Percentiles rank a stretch among this genome's conserved stretches.
phyloP scores from a whole-genome alignment of 1,284 basidiomycete species.

The Sutorius eximius region DNA sequence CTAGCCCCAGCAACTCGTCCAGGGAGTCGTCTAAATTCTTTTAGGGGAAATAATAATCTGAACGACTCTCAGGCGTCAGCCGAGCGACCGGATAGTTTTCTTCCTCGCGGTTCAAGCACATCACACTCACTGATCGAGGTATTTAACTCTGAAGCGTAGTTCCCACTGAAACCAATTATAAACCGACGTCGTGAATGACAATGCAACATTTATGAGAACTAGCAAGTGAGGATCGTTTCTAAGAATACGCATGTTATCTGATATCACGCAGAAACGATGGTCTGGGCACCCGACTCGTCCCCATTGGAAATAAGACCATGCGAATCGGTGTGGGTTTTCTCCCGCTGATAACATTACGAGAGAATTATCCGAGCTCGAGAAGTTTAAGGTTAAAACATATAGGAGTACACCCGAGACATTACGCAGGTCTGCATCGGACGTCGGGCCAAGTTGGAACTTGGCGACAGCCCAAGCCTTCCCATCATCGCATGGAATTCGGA shows the following conservation, averaged over 20 bases:
- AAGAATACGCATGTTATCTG: not conserved
- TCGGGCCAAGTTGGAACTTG: conserved; percentile 3
- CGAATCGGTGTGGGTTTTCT: conserved; percentile 1
- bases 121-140: not conserved
- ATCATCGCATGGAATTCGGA: not conserved
- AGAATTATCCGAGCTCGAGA: not conserved
- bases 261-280: not conserved
- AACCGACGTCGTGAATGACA: not conserved
- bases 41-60: not conserved
- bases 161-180: conserved; percentile 10
- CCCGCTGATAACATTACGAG: conserved; percentile 6
- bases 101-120: not conserved
- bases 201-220: not conserved
- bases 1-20: not conserved
- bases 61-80: conserved; percentile 8
- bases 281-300: not conserved
- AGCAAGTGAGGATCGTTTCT: not conserved
- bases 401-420: not conserved
- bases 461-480: conserved; percentile 1
- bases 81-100: not conserved
- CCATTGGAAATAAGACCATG: not conserved
- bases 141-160: not conserved
- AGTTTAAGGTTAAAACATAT: not conserved
- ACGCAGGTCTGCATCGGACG: not conserved
- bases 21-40: not conserved